A percentile compares a stretch with the other conserved stretches of the same genome.
These are phyloP conservation scores for Botrytis galanthina DNA, from an alignment of 2,329 filamentous ascomycete species.

Conservation along the genomic window DNA sequence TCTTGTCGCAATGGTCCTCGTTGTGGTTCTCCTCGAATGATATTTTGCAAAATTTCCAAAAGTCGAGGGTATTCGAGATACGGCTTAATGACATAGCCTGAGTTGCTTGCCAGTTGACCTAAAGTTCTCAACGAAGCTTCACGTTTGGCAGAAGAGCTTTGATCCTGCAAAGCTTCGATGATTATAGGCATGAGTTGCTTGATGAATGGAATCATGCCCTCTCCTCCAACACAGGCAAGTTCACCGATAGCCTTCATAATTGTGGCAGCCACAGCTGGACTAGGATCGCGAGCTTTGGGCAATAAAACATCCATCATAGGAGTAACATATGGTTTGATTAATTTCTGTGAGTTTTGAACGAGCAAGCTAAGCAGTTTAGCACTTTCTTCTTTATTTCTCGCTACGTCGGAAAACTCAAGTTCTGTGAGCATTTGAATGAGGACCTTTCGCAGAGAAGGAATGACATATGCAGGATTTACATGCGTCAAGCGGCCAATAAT, in stretches of 20 bases:
- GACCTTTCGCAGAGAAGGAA: constrained; percentile 90
- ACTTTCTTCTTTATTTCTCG: constrained; percentile 94
- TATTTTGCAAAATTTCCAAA: constrained; percentile 86
- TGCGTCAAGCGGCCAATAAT: constrained; percentile 92
- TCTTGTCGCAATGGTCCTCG: constrained; percentile 83
- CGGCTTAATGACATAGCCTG: constrained; percentile 94
- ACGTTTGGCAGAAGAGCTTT: constrained; percentile 84
- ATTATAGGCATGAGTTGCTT: constrained; percentile 92
- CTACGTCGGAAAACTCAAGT: constrained; percentile 91
- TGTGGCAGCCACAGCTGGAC: constrained; percentile 85
- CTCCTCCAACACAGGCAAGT: constrained; percentile 87
- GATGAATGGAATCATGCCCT: constrained; percentile 91
- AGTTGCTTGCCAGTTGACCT: constrained; percentile 90
- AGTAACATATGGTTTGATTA: constrained; percentile 96
- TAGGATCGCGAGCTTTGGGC: constrained; percentile 83
- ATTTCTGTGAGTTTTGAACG: constrained; percentile 84
- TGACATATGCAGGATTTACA: constrained; percentile 95
- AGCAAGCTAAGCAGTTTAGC: constrained; percentile 89
- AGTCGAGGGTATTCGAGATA: constrained; percentile 94
- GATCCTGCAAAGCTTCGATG: constrained; percentile 88
- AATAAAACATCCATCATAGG: constrained; percentile 94
- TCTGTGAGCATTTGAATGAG: constrained; percentile 95
- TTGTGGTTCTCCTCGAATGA: constrained; percentile 86
- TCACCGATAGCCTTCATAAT: constrained; percentile 96
- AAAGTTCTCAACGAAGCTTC: constrained; percentile 88